Evolutionary conservation across 164 flowering plant species (phyloP).

Genomic region (Chimonanthus salicifolius): DNA sequence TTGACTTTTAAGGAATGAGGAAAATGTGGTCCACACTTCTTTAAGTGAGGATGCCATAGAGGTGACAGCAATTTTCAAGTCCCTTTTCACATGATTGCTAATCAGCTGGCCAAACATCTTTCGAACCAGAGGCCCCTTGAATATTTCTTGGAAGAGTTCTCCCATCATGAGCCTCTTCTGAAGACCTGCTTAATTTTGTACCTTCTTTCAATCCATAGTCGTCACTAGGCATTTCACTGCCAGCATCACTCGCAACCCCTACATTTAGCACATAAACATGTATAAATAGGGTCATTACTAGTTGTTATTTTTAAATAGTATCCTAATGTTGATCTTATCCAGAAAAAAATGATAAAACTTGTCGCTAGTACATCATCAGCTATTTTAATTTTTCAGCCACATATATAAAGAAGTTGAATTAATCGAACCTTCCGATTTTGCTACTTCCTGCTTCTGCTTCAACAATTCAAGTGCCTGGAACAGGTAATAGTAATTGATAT

Average conservation of each 20-base stretch:
- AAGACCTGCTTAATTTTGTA: conserved; percentile 16
- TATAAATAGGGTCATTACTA: too few species aligned
- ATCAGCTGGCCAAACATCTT: conserved; percentile 17
- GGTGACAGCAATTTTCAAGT: background rate
- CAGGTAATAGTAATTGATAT: background rate
- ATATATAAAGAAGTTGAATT: background rate
- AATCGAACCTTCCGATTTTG: conserved; percentile 37
- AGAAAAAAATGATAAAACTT: background rate
- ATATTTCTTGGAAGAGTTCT: conserved; percentile 13
- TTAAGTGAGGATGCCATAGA: conserved; percentile 4
- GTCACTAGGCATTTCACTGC: conserved; percentile 15
- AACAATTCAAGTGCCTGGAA: conserved; percentile 71
- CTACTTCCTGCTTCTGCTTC: conserved; percentile 47
- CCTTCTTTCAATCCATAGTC: conserved; percentile 20
- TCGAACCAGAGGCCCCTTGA: conserved; percentile 14
- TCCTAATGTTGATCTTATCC: too few species aligned
- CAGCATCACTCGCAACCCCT: conserved; percentile 15
- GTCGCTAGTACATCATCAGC: background rate
- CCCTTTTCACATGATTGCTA: conserved; percentile 17
- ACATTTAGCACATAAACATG: conserved; percentile 3
- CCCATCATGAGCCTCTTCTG: conserved; percentile 18
- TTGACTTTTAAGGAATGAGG: conserved; percentile 28
- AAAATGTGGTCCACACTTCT: conserved; percentile 7
- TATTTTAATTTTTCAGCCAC: background rate
- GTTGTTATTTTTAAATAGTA: too few species aligned